These are phyloP conservation scores for Cicer judaicum DNA, from an alignment of 306 rosid genomes.

Conservation along the genomic window DNA sequence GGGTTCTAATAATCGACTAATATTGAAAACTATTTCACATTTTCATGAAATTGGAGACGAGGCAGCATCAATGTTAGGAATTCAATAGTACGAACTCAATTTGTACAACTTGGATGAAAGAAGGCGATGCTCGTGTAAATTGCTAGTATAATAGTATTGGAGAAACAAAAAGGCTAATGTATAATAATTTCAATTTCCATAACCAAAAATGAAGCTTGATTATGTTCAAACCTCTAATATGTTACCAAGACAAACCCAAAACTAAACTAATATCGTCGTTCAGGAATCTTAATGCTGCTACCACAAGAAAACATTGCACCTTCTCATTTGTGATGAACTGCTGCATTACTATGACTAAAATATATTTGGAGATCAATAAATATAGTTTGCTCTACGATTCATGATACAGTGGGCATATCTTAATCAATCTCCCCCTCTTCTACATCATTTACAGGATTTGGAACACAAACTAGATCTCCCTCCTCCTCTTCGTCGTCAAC, in stretches of 20 bases:
- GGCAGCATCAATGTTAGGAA: too few species aligned
- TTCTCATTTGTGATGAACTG: conserved; percentile 24
- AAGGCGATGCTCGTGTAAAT: background rate
- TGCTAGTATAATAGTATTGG: background rate
- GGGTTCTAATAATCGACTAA: too few species aligned
- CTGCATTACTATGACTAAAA: background rate
- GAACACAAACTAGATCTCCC: conserved; percentile 49
- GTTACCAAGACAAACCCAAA: conserved; percentile 18
- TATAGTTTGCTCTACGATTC: conserved; percentile 32
- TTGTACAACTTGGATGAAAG: conserved; percentile 30
- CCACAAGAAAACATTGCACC: conserved; percentile 6
- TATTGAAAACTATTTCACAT: too few species aligned
- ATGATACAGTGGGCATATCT: conserved; percentile 38
- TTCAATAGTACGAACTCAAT: background rate
- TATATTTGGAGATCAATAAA: conserved; percentile 30
- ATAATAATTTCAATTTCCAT: background rate
- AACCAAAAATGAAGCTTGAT: background rate
- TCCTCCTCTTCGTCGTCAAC: conserved; percentile 80
- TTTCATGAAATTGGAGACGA: too few species aligned
- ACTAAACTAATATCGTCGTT: background rate
- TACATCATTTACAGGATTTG: conserved; percentile 61
- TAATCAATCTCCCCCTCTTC: conserved; percentile 88
- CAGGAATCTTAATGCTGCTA: conserved; percentile 11
- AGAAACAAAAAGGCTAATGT: background rate
- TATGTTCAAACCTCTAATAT: background rate